Conservation (phyloP, 768 basidiomycete genomes). For the Tulasnella sp. region DNA sequence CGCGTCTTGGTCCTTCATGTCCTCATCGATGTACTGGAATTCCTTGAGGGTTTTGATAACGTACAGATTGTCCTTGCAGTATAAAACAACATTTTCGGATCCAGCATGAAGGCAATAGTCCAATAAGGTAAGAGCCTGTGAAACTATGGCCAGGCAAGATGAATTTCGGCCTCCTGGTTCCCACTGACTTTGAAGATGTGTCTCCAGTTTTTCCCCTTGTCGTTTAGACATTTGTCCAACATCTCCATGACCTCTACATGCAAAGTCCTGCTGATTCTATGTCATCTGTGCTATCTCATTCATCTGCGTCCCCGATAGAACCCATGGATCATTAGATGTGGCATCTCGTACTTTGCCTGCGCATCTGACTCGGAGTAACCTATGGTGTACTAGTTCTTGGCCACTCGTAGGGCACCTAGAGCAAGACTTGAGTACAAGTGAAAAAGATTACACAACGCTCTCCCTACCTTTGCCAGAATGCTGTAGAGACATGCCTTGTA, state of each 20-base stretch:
- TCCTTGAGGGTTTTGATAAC: conserved; percentile 98
- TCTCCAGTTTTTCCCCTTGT: conserved; percentile 99
- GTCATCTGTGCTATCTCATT: conserved; percentile 96
- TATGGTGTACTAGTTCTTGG: conserved; percentile 92
- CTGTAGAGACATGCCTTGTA: conserved; percentile 39
- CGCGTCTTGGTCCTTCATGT: conserved; percentile 94
- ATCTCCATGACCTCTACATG: conserved; percentile 99
- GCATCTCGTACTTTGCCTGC: conserved; percentile 94
- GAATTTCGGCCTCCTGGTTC: background rate
- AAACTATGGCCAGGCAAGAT: background rate
- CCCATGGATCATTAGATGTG: conserved; percentile 97
- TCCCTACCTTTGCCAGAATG: conserved; percentile 55
- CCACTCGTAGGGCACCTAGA: conserved; percentile 56
- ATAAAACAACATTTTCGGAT: conserved; percentile 95
- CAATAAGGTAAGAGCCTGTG: conserved; percentile 75
- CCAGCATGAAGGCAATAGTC: conserved; percentile 95
- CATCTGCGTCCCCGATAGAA: conserved; percentile 96
- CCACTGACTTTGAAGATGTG: conserved; percentile 87
- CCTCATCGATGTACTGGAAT: conserved; percentile 93
- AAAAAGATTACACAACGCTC: background rate
- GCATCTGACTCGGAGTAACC: conserved; percentile 86
- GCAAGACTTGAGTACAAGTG: background rate
- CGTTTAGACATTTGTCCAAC: conserved; percentile 94
- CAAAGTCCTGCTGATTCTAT: conserved; percentile 95
- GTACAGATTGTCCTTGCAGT: conserved; percentile 95